These are phyloP conservation scores for Larix kaempferi DNA, from an alignment of 75 land plant species.

Conservation along the genomic window DNA sequence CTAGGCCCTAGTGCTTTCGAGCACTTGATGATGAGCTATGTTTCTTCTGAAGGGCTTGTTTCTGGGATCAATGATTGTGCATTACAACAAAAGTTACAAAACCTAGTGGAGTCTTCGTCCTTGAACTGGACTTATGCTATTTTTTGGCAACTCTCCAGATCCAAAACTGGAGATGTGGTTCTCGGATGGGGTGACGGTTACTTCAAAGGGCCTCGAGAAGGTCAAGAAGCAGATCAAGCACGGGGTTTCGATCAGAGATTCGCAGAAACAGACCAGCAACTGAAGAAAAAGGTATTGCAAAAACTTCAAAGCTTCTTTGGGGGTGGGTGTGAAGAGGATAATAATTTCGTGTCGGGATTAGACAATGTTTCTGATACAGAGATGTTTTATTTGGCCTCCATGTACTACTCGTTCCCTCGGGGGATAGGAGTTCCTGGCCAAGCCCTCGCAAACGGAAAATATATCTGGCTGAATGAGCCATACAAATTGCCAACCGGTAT, in stretches of 20 bases:
- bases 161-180: slow-evolving; percentile 24
- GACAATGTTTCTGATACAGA: slow-evolving; percentile 55
- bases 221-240: slow-evolving; percentile 13
- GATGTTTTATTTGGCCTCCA: slow-evolving; percentile 65
- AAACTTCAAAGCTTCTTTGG: slow-evolving; percentile 35
- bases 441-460: slow-evolving; percentile 28
- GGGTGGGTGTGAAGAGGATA: slow-evolving; percentile 20
- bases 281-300: slow-evolving; percentile 38
- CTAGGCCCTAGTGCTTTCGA: slow-evolving; percentile 27
- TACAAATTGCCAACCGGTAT: slow-evolving; percentile 11
- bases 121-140: slow-evolving; percentile 51
- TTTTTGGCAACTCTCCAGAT: slow-evolving; percentile 44
- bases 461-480: slow-evolving; percentile 47
- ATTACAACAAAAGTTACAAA: slow-evolving; percentile 26
- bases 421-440: slow-evolving; percentile 41
- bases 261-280: slow-evolving; percentile 27
- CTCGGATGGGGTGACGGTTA: slow-evolving; percentile 52
- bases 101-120: slow-evolving; percentile 36
- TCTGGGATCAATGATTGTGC: slow-evolving; percentile 23
- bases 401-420: slow-evolving; percentile 39
- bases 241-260: background rate
- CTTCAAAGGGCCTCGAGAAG: slow-evolving; percentile 36
- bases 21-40: slow-evolving; percentile 13
- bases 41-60: slow-evolving; percentile 10
- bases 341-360: slow-evolving; percentile 7